Conservation (phyloP, 2,329 filamentous ascomycete genomes). For the Arthroderma uncinatum region DNA sequence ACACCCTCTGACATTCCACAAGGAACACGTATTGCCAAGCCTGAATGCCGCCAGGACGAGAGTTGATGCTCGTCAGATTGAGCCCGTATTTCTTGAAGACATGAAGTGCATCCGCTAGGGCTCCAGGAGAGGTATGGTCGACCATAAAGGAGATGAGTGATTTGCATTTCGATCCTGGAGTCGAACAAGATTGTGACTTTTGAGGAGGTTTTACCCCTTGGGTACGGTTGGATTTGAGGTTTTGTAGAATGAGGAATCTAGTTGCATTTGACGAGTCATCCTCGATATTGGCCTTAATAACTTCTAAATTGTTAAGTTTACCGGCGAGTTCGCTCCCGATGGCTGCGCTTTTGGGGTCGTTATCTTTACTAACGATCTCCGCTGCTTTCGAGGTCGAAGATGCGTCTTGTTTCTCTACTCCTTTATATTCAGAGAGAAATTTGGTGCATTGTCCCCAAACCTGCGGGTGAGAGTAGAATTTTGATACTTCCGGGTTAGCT, state of each 20-base stretch:
- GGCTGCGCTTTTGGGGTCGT: constrained; percentile 54
- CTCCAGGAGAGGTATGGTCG: constrained; percentile 64
- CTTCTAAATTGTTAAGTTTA: constrained; percentile 51
- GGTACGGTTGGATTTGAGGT: constrained; percentile 23
- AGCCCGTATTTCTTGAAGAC: constrained; percentile 63
- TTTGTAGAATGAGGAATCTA: constrained; percentile 36
- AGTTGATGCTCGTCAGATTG: constrained; percentile 85
- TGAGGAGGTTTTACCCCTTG: background rate
- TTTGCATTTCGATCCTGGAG: constrained; percentile 38
- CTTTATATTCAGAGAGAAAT: constrained; percentile 61
- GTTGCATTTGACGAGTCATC: constrained; percentile 39
- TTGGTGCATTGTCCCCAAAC: constrained; percentile 81
- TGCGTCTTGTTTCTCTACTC: constrained; percentile 69
- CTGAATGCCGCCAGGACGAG: constrained; percentile 60
- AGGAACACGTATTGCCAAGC: constrained; percentile 94
- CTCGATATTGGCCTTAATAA: constrained; percentile 47
- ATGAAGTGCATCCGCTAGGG: constrained; percentile 65
- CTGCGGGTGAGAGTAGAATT: constrained; percentile 87
- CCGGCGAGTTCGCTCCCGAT: constrained; percentile 69
- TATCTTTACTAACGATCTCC: constrained; percentile 55
- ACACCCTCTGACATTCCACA: constrained; percentile 66
- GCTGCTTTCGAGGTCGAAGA: constrained; percentile 78
- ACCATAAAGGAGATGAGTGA: constrained; percentile 75
- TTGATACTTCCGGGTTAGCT: constrained; percentile 47
- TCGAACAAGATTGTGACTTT: background rate